These are phyloP conservation scores for Taphrina communis DNA, from an alignment of 1,139 yeast genomes.

Conservation along the genomic window DNA sequence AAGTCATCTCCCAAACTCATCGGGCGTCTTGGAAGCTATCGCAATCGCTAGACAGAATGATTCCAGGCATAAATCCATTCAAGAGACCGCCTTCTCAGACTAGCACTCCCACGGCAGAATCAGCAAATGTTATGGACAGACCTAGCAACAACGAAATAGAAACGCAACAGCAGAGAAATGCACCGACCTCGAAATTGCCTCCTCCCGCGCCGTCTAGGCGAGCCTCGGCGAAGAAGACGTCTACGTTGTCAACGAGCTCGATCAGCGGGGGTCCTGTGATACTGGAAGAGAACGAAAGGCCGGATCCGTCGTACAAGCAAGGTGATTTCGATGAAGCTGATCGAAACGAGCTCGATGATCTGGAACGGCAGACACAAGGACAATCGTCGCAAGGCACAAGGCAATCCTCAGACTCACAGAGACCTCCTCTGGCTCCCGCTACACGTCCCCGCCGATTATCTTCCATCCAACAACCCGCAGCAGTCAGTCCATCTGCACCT, in stretches of 20 bases:
- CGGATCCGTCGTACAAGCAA: background rate
- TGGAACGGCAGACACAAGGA: constrained; percentile 14
- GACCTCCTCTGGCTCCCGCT: constrained; percentile 1
- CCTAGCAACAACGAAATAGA: background rate
- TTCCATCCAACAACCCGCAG: background rate
- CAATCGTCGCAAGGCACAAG: background rate
- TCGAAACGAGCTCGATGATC: constrained; percentile 23
- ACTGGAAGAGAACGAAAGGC: background rate
- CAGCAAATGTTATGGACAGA: background rate
- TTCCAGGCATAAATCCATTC: constrained; percentile 18
- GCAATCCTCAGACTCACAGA: constrained; percentile 11
- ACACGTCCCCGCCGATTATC: constrained; percentile 11
- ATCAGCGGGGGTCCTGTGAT: constrained; percentile 5
- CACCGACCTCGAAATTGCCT: constrained; percentile 3
- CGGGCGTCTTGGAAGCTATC: too few species aligned
- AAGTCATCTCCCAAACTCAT: too few species aligned
- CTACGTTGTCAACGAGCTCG: background rate
- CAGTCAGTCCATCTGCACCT: background rate
- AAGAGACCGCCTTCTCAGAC: constrained; percentile 6
- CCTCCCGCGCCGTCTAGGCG: constrained; percentile 19
- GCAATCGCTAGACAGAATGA: background rate
- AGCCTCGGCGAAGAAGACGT: constrained; percentile 13
- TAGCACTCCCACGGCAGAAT: background rate
- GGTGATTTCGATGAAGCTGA: constrained; percentile 19
- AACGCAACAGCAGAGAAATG: background rate